These are phyloP conservation scores for Nothophytophthora sp. DNA, from an alignment of 352 stramenopile genomes.

Conservation along the genomic window DNA sequence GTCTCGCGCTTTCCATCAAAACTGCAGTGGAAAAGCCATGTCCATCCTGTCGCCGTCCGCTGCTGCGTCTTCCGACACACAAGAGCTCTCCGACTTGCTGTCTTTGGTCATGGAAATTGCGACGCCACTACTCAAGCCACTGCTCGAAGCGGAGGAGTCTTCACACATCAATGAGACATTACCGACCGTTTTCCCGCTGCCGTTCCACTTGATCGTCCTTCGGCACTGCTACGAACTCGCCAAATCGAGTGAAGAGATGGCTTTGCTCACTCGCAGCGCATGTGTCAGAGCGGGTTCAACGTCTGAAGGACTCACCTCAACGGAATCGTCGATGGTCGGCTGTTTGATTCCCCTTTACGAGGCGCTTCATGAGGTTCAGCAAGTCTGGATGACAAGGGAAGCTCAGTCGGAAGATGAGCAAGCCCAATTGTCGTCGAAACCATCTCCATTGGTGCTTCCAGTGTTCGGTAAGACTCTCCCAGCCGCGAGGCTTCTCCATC, in stretches of 20 bases:
- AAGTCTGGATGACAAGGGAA: slow-evolving; percentile 17
- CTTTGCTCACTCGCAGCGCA: slow-evolving; percentile 21
- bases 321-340: slow-evolving; percentile 7
- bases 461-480: slow-evolving; percentile 12
- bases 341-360: slow-evolving; percentile 33
- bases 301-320: not conserved
- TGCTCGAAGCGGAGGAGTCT: slow-evolving; percentile 1
- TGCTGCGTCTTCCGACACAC: not conserved
- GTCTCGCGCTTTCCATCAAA: slow-evolving; percentile 4
- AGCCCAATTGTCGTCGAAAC: not conserved
- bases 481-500: slow-evolving; percentile 1
- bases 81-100: slow-evolving; percentile 29
- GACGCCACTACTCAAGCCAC: slow-evolving; percentile 20
- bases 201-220: slow-evolving; percentile 35
- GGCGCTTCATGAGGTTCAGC: slow-evolving; percentile 18
- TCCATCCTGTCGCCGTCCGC: slow-evolving; percentile 3
- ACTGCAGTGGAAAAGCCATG: not conserved
- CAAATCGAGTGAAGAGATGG: slow-evolving; percentile 14
- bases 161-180: not conserved
- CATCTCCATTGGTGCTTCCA: slow-evolving; percentile 1
- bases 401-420: slow-evolving; percentile 15
- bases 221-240: slow-evolving; percentile 28
- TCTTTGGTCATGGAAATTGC: slow-evolving; percentile 38
- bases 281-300: slow-evolving; percentile 7
- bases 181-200: slow-evolving; percentile 24